phyloP scores from a whole-genome alignment of 108 stramenopile species.

The Nitzschia sp. region DNA sequence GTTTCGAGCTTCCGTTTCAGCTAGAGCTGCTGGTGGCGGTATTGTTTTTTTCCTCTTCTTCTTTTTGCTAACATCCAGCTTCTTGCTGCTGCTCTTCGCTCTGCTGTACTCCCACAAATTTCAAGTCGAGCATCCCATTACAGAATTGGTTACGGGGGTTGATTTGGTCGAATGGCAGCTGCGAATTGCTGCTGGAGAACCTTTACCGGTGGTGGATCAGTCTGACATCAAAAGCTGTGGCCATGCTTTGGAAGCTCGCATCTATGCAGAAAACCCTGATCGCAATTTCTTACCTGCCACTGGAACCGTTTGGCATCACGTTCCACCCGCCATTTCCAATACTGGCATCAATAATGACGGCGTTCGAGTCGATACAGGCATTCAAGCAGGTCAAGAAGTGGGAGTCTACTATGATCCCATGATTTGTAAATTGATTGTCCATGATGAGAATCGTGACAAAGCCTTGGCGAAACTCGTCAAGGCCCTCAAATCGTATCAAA shows the following conservation, averaged over 20 bases:
- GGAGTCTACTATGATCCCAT: constrained; percentile 96
- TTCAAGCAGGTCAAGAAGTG: constrained; percentile 83
- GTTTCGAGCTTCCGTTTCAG: too few species aligned
- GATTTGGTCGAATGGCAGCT: constrained; percentile 85
- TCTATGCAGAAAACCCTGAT: constrained; percentile 97
- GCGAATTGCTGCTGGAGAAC: constrained; percentile 65
- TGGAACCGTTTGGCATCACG: constrained; percentile 58
- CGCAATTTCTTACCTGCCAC: constrained; percentile 92
- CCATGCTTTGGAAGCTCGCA: constrained; percentile 88
- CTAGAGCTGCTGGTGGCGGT: too few species aligned
- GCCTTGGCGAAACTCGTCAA: constrained; percentile 62
- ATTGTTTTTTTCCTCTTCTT: too few species aligned
- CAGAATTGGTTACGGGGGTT: constrained; percentile 89
- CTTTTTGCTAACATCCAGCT: too few species aligned
- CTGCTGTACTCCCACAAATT: too few species aligned
- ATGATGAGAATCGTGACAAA: constrained; percentile 42
- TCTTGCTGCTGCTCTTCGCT: too few species aligned
- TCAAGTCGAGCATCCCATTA: constrained; percentile 96
- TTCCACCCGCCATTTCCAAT: constrained; percentile 54
- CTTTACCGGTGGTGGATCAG: constrained; percentile 42
- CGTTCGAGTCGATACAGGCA: constrained; percentile 92
- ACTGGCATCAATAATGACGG: constrained; percentile 21
- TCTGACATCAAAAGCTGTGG: constrained; percentile 44
- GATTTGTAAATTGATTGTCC: constrained; percentile 93
- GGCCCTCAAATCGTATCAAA: constrained; percentile 66